Conservation (phyloP, 1,284 basidiomycete species). For the Apiotrichum mycotoxinovorans region DNA sequence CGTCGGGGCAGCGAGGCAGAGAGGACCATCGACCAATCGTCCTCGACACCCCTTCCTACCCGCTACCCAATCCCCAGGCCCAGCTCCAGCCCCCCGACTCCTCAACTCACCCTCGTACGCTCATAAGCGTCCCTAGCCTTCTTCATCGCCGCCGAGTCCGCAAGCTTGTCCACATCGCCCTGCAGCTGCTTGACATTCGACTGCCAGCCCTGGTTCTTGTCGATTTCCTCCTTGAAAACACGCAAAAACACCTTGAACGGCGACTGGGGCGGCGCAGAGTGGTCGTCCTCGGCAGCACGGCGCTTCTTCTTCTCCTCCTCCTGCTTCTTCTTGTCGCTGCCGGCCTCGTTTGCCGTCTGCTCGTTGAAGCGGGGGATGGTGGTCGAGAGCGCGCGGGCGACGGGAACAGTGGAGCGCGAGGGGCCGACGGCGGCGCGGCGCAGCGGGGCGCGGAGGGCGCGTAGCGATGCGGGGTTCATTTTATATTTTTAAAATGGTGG, state of each 20-base stretch:
- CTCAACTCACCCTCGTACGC: conserved; percentile 71
- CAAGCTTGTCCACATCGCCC: conserved; percentile 94
- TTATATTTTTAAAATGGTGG: background rate
- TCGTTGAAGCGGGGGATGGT: conserved; percentile 8
- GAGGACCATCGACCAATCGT: no score
- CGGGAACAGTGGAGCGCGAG: background rate
- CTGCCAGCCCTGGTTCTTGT: conserved; percentile 90
- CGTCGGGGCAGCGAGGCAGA: no score
- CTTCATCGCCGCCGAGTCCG: conserved; percentile 97
- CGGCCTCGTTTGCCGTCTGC: conserved; percentile 8
- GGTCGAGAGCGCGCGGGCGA: background rate
- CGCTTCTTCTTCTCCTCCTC: conserved; percentile 16
- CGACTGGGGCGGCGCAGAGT: conserved; percentile 62
- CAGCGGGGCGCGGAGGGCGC: conserved; percentile 1
- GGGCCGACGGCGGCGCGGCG: background rate
- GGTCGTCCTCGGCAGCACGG: conserved; percentile 24
- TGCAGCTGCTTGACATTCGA: conserved; percentile 96
- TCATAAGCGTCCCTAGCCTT: conserved; percentile 86
- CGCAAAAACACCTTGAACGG: conserved; percentile 97
- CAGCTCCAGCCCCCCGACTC: background rate
- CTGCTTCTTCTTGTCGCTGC: conserved; percentile 15
- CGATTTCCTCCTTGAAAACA: conserved; percentile 83
- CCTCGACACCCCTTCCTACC: no score
- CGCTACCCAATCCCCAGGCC: no score
- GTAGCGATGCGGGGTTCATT: conserved; percentile 1